Base-by-base conservation (phyloP, 1,284 basidiomycete genomes). In the Apiotrichum mycotoxinovorans region DNA sequence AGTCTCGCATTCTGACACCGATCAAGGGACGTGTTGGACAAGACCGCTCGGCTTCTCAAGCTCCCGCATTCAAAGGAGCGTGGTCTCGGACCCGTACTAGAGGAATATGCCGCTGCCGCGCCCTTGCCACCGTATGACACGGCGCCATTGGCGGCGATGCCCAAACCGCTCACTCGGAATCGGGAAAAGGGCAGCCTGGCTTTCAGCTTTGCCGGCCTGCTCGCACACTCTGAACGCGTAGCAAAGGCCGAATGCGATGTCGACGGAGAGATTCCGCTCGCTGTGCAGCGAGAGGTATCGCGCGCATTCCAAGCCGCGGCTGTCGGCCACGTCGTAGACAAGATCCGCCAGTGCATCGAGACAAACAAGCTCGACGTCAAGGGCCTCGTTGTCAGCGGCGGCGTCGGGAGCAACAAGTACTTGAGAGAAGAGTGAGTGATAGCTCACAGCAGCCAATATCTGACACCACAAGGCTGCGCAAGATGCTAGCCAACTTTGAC, bases 371-470 rank as follows among this genome's bases (percentile, higher is more conserved):
- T 22, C 78, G 78, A 15, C 66, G 85, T 38, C 58, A 70, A 15
- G 73, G 88, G 41, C 66, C 71, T 97, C 15, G 88, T 95, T 0
- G 85, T 89, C 12, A 90, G 88, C 57, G 93, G 93, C 1, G 93
- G 93, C 1, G 93, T 97, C 0, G 93, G 91, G 17, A 90, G 89
- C 62, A 97, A 97, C 66, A 48, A 69, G 35, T 85, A 82, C 62
- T 75, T 96, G 56, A 79, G 90, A 37, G 65, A 80, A 51, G 79
- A 84, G 90, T 88, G 51, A 45, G 80, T 64, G 20, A 0, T 26
- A 4, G 17, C 18, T 35, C 22, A 23, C n/a, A n/a, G n/a, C n/a
- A n/a, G n/a, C n/a, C 9, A 23, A 22, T 23, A 20, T 22, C 27
- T 40, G 37, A 12, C 55, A 62, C 51, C 57, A 33, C 1, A 52